phyloP scores from a whole-genome alignment of 2,329 filamentous ascomycete genomes.

The Phaeosphaeria sp. region DNA sequence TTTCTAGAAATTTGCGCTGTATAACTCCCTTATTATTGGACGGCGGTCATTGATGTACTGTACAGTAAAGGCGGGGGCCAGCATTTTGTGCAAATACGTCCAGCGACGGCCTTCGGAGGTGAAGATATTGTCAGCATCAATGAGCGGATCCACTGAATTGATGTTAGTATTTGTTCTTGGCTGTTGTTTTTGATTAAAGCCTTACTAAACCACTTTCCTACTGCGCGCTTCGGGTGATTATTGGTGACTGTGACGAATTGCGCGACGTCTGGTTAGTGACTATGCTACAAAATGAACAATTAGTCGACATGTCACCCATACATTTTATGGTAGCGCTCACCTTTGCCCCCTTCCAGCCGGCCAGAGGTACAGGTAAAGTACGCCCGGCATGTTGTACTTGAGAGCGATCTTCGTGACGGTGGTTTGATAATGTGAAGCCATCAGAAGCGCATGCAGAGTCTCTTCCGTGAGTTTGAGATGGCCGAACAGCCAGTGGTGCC shows the following conservation, averaged over 20 bases:
- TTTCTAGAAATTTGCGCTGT: too few species aligned
- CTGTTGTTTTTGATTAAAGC: too few species aligned
- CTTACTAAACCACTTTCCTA: conserved; percentile 12
- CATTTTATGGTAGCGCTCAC: too few species aligned
- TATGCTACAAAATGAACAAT: too few species aligned
- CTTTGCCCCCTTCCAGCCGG: conserved; percentile 41
- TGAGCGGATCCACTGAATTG: conserved; percentile 36
- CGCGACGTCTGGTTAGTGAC: conserved; percentile 47
- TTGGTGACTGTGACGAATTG: conserved; percentile 46
- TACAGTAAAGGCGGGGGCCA: conserved; percentile 46
- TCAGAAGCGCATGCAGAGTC: conserved; percentile 40
- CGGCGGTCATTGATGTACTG: conserved; percentile 39
- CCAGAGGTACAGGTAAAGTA: conserved; percentile 57
- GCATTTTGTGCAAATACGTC: conserved; percentile 45
- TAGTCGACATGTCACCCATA: too few species aligned
- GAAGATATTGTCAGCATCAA: conserved; percentile 38
- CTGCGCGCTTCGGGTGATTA: conserved; percentile 41
- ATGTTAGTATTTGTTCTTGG: too few species aligned
- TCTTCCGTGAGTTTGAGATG: conserved; percentile 50
- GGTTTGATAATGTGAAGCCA: conserved; percentile 45
- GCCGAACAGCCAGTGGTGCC: conserved; percentile 49
- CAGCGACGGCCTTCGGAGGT: conserved; percentile 39
- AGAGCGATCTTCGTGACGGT: conserved; percentile 43
- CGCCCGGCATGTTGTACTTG: conserved; percentile 40
- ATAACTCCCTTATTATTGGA: too few species aligned